A percentile compares a stretch with the other conserved stretches of the same genome.
Conservation (phyloP, 2,329 filamentous ascomycete species). For the Salinomyces thailandicus region DNA sequence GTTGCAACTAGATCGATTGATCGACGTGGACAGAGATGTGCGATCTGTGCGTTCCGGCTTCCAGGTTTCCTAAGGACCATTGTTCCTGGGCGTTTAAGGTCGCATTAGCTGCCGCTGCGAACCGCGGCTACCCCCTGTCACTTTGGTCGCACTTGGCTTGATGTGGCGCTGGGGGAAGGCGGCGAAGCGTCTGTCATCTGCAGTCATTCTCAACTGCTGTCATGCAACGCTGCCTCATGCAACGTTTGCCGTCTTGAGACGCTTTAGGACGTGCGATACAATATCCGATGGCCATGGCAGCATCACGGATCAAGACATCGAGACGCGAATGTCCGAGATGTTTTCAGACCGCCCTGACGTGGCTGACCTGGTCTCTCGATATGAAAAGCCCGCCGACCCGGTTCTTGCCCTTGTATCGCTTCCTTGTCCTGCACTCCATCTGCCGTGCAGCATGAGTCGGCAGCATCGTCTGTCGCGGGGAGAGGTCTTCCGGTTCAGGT, state of each 20-base stretch:
- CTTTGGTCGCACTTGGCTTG: neutral
- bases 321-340: no score
- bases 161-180: neutral
- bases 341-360: neutral
- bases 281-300: no score
- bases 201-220: constrained; percentile 6
- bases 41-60: no score
- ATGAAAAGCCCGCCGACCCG: constrained; percentile 1
- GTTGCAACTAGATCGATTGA: no score
- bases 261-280: no score
- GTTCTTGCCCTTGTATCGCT: neutral
- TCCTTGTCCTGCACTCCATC: neutral
- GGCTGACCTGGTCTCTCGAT: neutral
- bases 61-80: no score
- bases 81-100: neutral
- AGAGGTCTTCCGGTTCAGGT: constrained; percentile 5
- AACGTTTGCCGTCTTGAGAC: no score
- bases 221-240: constrained; percentile 1
- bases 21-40: no score
- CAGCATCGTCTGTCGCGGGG: constrained; percentile 3
- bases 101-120: constrained; percentile 1
- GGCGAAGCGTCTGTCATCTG: constrained; percentile 4
- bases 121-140: neutral
- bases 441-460: constrained; percentile 1
- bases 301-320: no score